Evolutionary conservation across 345 rosid species (phyloP).

Genomic region (Euphorbia pulcherrima): DNA sequence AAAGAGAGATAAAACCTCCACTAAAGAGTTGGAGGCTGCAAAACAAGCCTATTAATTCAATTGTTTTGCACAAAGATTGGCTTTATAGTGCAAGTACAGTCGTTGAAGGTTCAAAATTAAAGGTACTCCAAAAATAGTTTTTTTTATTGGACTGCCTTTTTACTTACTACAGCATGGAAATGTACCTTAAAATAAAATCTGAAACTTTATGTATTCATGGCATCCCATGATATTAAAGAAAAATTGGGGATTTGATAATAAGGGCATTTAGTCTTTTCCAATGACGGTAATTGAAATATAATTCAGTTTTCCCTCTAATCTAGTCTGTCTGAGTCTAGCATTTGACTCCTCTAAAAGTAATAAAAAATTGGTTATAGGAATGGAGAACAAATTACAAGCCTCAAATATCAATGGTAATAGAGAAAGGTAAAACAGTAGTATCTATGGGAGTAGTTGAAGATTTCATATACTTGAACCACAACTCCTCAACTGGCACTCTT

Average conservation of each 20-base stretch:
- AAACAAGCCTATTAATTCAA: slow-evolving; percentile 57
- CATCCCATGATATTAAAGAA: no score
- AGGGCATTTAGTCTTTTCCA: no score
- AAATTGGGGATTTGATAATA: no score
- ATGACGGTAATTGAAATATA: neutral
- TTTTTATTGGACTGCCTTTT: no score
- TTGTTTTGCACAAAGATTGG: slow-evolving; percentile 72
- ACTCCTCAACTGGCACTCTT: slow-evolving; percentile 61
- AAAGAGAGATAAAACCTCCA: slow-evolving; percentile 68
- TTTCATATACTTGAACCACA: slow-evolving; percentile 71
- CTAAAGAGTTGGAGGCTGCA: slow-evolving; percentile 66
- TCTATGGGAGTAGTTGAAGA: slow-evolving; percentile 81
- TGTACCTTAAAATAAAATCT: no score
- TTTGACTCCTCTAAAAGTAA: neutral
- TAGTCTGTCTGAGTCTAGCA: neutral
- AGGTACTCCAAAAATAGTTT: slow-evolving; percentile 41
- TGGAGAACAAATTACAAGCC: slow-evolving; percentile 64
- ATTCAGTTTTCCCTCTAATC: no score
- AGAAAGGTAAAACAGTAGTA: slow-evolving; percentile 45
- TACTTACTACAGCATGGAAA: no score
- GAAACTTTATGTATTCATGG: no score
- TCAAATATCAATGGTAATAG: slow-evolving; percentile 48
- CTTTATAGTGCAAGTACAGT: slow-evolving; percentile 63
- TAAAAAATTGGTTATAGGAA: slow-evolving; percentile 41
- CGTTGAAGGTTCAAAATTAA: slow-evolving; percentile 65